Conservation (phyloP, 805 yeast genomes). For the Wickerhamiella siamensis region DNA sequence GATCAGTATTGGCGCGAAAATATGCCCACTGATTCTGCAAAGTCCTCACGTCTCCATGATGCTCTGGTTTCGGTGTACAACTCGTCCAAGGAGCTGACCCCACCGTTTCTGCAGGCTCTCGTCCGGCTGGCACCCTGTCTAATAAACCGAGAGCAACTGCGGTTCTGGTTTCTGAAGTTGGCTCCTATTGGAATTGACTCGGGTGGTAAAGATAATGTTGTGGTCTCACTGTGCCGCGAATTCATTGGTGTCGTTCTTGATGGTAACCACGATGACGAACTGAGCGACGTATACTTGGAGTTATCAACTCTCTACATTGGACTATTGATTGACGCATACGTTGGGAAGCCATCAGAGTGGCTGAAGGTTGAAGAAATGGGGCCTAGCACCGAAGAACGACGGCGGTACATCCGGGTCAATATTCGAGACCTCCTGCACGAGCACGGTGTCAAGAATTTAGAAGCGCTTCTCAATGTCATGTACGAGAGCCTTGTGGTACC, state of each 20-base stretch:
- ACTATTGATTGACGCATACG: slow-evolving; percentile 17
- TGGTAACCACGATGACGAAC: slow-evolving; percentile 15
- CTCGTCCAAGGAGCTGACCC: slow-evolving; percentile 8
- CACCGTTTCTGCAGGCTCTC: slow-evolving; percentile 22
- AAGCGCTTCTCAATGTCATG: slow-evolving; percentile 27
- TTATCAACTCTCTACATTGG: slow-evolving; percentile 15
- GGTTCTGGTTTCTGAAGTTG: slow-evolving; percentile 37
- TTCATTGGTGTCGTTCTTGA: slow-evolving; percentile 22
- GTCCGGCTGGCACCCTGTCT: slow-evolving; percentile 22
- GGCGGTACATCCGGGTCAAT: slow-evolving; percentile 35
- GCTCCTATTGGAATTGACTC: slow-evolving; percentile 42
- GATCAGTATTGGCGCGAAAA: slow-evolving; percentile 12
- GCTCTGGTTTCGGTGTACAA: slow-evolving; percentile 20
- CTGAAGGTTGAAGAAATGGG: slow-evolving; percentile 21
- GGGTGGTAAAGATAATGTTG: slow-evolving; percentile 35
- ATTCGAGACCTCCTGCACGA: slow-evolving; percentile 29
- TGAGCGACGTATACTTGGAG: slow-evolving; percentile 10
- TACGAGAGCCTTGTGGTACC: slow-evolving; percentile 27
- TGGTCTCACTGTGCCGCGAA: slow-evolving; percentile 24
- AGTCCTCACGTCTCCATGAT: slow-evolving; percentile 25
- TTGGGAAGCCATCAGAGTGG: slow-evolving; percentile 12
- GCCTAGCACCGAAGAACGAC: slow-evolving; percentile 31
- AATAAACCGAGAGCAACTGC: slow-evolving; percentile 20
- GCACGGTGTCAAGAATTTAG: slow-evolving; percentile 31
- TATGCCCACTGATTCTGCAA: slow-evolving; percentile 13